These are phyloP conservation scores for Violaceomyces palustris DNA, from an alignment of 1,284 basidiomycete species.

Conservation along the genomic window DNA sequence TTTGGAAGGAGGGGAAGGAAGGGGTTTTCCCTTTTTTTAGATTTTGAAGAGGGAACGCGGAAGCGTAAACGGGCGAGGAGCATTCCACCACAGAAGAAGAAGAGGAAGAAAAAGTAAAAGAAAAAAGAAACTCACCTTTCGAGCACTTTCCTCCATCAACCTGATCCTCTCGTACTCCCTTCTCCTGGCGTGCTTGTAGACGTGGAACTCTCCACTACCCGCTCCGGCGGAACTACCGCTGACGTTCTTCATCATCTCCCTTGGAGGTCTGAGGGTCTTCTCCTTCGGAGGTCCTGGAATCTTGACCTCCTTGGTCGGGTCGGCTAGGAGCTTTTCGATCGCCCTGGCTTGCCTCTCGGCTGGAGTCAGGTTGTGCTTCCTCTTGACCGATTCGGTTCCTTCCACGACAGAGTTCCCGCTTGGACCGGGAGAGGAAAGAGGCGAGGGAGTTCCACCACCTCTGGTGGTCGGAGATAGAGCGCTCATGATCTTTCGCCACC, in stretches of 20 bases:
- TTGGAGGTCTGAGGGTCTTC: constrained; percentile 36
- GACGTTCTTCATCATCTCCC: constrained; percentile 71
- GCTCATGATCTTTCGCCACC: too few relatives aligned
- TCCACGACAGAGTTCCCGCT: too few relatives aligned
- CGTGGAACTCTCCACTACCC: constrained; percentile 61
- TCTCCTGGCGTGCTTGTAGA: constrained; percentile 90
- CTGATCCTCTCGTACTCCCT: constrained; percentile 92
- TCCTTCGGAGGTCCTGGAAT: constrained; percentile 28
- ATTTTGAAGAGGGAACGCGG: too few relatives aligned
- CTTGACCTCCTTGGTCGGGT: constrained; percentile 35
- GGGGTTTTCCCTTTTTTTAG: too few relatives aligned
- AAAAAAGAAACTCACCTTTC: constrained; percentile 61
- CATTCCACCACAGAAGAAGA: too few relatives aligned
- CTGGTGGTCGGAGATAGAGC: too few relatives aligned
- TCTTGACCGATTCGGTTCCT: too few relatives aligned
- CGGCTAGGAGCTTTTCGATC: constrained; percentile 38
- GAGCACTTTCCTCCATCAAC: constrained; percentile 75
- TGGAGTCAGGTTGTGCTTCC: constrained; percentile 25
- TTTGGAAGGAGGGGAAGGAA: neutral
- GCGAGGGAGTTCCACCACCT: too few relatives aligned
- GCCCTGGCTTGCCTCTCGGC: constrained; percentile 41
- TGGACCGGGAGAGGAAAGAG: too few relatives aligned
- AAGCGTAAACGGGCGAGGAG: too few relatives aligned
- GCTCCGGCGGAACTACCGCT: constrained; percentile 50
- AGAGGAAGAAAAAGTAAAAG: neutral